Base-by-base conservation (phyloP, 495 filamentous ascomycete species). In the Aspergillus mulundensis region DNA sequence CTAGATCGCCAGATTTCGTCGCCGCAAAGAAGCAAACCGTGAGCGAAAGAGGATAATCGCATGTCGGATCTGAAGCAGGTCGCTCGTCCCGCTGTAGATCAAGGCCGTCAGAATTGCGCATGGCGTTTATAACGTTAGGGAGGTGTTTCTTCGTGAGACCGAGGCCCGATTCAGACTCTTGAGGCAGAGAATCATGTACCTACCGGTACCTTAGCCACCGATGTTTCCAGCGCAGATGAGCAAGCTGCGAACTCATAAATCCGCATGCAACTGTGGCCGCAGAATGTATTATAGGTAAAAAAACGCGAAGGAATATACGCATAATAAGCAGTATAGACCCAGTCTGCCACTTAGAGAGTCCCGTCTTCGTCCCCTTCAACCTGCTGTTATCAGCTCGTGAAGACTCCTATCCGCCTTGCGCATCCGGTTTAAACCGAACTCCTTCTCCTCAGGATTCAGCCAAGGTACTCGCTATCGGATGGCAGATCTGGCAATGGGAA, bases 401-500 rank as follows among this genome's bases (percentile, higher is more conserved):
- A 47, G 24, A 1, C 7, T 16, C 23, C 44, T n/a, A n/a, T n/a
- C 44, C 2, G 44, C 44, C 44, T 30, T 28, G 4, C 15, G 23
- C 44, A 47, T 47, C 1, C 44, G 44, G 14, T 30, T 12, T 12
- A 7, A 14, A 1, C 23, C 44, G 2, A 47, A 7, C 30, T 32
- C 44, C 23, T 47, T 47, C n/a, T 47, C 44, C n/a, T 28, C 23
- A 28, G 44, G 5, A 7, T 30, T 28, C 15, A 47, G 23, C 44
- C 44, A 47, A 5, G 4, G 1, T 2, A 47, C 44, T 3, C 44
- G 44, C 23, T 47, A 24, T 47, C 30, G 2, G 8, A 3, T 11
- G 44, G 44, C 20, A 47, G 24, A 16, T 47, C 44, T 15, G 67
- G 67, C 8, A 70, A 57, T n/a, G n/a, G n/a, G n/a, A n/a, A n/a